These are phyloP conservation scores for Diaporthe citri DNA, from an alignment of 2,329 filamentous ascomycete species.

Conservation along the genomic window DNA sequence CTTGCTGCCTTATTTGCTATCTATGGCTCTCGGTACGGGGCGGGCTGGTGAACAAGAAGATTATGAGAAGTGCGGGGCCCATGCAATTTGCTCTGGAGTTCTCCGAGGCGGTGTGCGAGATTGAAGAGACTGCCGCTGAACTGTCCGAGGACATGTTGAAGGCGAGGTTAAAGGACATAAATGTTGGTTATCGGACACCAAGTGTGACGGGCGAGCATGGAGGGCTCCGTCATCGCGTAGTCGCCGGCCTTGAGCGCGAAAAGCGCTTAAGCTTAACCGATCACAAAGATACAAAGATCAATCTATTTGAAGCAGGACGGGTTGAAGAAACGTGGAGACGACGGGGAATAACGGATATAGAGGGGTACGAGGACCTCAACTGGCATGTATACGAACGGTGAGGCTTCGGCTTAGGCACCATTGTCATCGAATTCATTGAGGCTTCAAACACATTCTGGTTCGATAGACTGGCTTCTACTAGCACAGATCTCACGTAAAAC, in stretches of 20 bases:
- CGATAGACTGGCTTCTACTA: too few species aligned
- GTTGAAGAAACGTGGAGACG: neutral
- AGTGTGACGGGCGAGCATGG: neutral
- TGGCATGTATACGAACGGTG: neutral
- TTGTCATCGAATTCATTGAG: too few species aligned
- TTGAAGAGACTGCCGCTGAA: neutral
- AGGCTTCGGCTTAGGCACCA: neutral
- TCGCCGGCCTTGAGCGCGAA: neutral
- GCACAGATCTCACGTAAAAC: too few species aligned
- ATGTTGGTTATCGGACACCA: neutral
- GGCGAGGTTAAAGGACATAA: neutral
- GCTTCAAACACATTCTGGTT: too few species aligned
- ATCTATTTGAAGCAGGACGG: too few species aligned
- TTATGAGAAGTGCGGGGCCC: neutral
- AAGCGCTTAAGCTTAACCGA: neutral
- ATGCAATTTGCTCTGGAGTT: neutral
- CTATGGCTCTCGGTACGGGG: neutral
- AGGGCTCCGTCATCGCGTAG: neutral
- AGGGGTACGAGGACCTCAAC: neutral
- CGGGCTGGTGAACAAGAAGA: neutral
- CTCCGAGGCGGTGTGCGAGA: neutral
- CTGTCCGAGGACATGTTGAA: neutral
- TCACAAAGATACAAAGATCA: neutral
- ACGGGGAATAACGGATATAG: neutral
- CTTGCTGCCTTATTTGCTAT: neutral